phyloP scores from a whole-genome alignment of 331 rosid species.

The Rhamnella rubrinervis region DNA sequence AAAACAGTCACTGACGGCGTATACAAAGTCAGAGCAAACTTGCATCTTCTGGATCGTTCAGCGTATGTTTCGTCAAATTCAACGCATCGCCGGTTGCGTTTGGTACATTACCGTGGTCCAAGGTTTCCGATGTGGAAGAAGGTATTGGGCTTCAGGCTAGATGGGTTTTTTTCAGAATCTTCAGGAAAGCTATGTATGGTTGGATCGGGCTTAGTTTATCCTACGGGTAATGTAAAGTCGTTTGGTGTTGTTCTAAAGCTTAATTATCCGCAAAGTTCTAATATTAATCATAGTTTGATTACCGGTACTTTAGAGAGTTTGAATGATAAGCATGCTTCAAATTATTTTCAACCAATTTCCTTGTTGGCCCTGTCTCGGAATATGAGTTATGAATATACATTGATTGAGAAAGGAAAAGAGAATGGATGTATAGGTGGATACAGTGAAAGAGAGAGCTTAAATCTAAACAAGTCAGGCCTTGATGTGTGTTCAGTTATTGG shows the following conservation, averaged over 20 bases:
- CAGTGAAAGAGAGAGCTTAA: constrained; percentile 29
- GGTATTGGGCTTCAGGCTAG: constrained; percentile 32
- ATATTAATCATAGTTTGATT: constrained; percentile 47
- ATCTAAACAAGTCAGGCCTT: constrained; percentile 18
- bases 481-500: constrained; percentile 44
- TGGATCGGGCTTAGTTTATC: constrained; percentile 38
- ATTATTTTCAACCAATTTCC: constrained; percentile 47
- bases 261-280: constrained; percentile 45
- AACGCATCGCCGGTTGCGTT: constrained; percentile 30
- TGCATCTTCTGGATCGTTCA: constrained; percentile 33
- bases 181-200: constrained; percentile 79
- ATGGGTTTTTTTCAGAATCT: constrained; percentile 61
- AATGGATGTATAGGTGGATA: constrained; percentile 42
- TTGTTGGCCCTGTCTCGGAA: constrained; percentile 52
- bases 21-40: constrained; percentile 30
- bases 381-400: constrained; percentile 41
- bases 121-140: constrained; percentile 26
- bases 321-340: constrained; percentile 30
- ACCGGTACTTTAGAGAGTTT: constrained; percentile 66
- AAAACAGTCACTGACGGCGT: constrained; percentile 36
- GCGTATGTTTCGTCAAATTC: background rate
- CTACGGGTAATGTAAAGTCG: constrained; percentile 21
- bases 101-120: constrained; percentile 37
- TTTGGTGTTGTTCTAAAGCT: constrained; percentile 59
- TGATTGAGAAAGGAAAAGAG: constrained; percentile 36